Percentiles rank a stretch among this genome's conserved stretches.
phyloP scores from a whole-genome alignment of 2,329 filamentous ascomycete species.

The Cadophora gregata region DNA sequence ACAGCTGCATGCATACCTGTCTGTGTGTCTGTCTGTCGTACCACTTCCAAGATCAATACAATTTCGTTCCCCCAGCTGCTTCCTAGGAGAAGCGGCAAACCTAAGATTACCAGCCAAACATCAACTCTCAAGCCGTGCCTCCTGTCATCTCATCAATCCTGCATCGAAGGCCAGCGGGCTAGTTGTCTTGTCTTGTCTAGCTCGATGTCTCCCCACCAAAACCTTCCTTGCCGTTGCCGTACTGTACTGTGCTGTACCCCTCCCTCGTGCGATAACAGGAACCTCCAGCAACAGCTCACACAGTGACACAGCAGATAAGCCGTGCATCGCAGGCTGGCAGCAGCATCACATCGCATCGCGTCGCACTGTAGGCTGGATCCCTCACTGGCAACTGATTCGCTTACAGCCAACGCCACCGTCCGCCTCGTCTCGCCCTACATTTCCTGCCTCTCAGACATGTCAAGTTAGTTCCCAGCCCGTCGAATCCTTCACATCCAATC shows the following conservation, averaged over 20 bases:
- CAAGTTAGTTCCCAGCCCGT: background rate
- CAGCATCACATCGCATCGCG: background rate
- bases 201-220: background rate
- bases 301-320: constrained; percentile 8
- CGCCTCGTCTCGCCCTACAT: constrained; percentile 13
- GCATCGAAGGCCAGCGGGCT: constrained; percentile 5
- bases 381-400: background rate
- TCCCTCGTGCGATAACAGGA: background rate
- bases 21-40: too few relatives aligned
- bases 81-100: background rate
- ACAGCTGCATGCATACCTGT: background rate
- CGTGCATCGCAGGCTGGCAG: constrained; percentile 5
- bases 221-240: background rate
- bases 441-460: background rate
- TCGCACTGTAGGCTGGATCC: background rate
- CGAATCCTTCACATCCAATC: background rate
- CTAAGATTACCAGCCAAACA: background rate
- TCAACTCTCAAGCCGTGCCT: background rate
- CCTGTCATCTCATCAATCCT: background rate
- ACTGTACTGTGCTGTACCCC: background rate
- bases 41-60: background rate
- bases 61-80: background rate
- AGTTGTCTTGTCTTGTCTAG: too few relatives aligned
- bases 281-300: background rate
- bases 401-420: background rate